These are phyloP conservation scores for Cytospora paraplurivora DNA, from an alignment of 2,329 filamentous ascomycete species.

Conservation along the genomic window DNA sequence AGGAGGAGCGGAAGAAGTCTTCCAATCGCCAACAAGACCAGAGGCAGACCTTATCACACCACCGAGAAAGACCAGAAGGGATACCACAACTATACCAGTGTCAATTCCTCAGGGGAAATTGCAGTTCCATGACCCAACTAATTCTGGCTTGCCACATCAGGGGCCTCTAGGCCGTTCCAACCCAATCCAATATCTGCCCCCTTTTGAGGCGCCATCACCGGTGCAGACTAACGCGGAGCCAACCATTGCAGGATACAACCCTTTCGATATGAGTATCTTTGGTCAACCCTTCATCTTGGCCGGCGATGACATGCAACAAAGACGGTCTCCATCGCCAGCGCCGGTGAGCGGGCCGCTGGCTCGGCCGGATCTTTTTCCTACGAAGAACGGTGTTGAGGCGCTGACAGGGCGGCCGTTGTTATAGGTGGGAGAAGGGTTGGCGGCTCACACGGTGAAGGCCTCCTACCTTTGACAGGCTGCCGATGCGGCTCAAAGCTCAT, in stretches of 20 bases:
- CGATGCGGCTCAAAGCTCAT: conserved; percentile 1
- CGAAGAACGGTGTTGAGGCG: too few relatives aligned
- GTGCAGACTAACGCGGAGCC: background rate
- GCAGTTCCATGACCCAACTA: background rate
- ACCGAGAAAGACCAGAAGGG: background rate
- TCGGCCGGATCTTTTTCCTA: background rate
- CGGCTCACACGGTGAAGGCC: background rate
- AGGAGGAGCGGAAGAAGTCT: background rate
- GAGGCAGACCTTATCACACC: background rate
- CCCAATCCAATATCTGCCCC: background rate
- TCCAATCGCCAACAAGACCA: background rate
- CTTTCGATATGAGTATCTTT: background rate
- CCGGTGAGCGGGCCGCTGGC: background rate
- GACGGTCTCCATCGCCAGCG: background rate
- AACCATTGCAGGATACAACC: background rate
- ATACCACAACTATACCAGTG: background rate
- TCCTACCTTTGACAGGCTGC: conserved; percentile 1
- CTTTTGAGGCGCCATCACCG: background rate
- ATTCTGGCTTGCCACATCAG: background rate
- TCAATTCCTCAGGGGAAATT: background rate
- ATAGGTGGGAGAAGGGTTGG: background rate
- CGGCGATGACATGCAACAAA: background rate
- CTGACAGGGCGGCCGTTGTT: background rate
- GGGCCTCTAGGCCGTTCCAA: background rate
- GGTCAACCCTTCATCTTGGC: background rate